Conservation (phyloP, 2,329 filamentous ascomycete genomes). For the Cladosporium sp. region DNA sequence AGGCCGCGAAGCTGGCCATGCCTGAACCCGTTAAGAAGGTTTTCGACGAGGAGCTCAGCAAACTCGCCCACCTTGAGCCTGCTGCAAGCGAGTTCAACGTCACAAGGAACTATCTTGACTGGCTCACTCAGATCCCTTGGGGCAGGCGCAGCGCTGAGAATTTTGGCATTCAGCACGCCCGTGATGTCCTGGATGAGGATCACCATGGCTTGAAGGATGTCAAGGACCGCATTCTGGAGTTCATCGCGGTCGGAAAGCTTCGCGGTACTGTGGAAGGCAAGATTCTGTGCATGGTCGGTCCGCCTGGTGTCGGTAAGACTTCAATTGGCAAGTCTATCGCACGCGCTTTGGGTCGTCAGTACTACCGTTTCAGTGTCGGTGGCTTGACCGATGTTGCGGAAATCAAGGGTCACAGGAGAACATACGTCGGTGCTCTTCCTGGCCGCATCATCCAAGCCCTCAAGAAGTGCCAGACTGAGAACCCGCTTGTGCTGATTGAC, state of each 20-base stretch:
- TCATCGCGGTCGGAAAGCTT: constrained; percentile 95
- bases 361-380: constrained; percentile 97
- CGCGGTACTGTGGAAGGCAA: constrained; percentile 96
- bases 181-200: constrained; percentile 87
- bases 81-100: constrained; percentile 98
- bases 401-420: constrained; percentile 95
- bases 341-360: constrained; percentile 85
- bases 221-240: constrained; percentile 96
- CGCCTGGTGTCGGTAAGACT: constrained; percentile 95
- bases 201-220: constrained; percentile 97
- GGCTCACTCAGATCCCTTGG: constrained; percentile 98
- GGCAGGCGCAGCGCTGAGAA: constrained; percentile 92
- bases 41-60: constrained; percentile 97
- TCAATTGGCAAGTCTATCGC: constrained; percentile 98
- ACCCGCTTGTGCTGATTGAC: constrained; percentile 91
- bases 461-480: constrained; percentile 99
- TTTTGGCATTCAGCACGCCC: constrained; percentile 87
- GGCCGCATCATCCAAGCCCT: constrained; percentile 96
- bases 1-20: constrained; percentile 90
- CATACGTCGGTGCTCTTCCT: constrained; percentile 91
- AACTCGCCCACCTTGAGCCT: constrained; percentile 88
- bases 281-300: constrained; percentile 94
- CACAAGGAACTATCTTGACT: constrained; percentile 95
- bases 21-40: constrained; percentile 94
- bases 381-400: constrained; percentile 95